Evolutionary conservation across 805 yeast genomes (phyloP), one percentile per base, ranked within the genome.

Genomic region (Pichia membranifaciens): DNA sequence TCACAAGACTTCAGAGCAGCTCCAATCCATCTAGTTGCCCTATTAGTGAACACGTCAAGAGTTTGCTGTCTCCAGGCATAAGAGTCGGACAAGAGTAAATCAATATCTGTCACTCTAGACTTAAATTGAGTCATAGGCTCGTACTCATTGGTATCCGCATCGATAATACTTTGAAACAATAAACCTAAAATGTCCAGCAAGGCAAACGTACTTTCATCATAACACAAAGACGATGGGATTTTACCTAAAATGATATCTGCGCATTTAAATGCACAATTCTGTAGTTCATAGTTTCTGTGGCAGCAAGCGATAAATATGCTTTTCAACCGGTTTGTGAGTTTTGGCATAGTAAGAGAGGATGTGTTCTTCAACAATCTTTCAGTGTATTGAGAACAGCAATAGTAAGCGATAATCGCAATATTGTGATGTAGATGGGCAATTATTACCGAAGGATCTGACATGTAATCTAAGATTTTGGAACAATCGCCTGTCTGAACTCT

Each of bases 401-500:
- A 72, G 51, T 72, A 72, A 0, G 91, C 78, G 49, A 91, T 76
- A 5, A 75, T 73, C 0, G 82, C 82, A 62, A 90, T 75, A 49
- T 76, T 79, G 52, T 76, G 82, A 46, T 82, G 86, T 13, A 88
- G 75, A 9, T 82, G 87, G 33, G 86, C 72, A 21, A 75, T 76
- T 33, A 75, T 71, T 52, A 87, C 72, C 0, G 95, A 83, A 2
- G 96, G 93, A 59, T 93, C 98, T 1, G 93, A 84, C 55, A 84
- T 83, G 66, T 93, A 93, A 35, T 75, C 73, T 45, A 91, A 73
- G 32, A 81, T 70, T n/a, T 81, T 79, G 0, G 95, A 81, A 54
- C 96, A 84, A 53, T 84, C 82, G 13, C 97, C 98, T 8, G 84
- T 72, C 44, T 75, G 79, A 18, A 86, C 86, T 50, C 99, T 74